A percentile compares a stretch with the other conserved stretches of the same genome.
phyloP scores from a whole-genome alignment of 2,329 filamentous ascomycete genomes.

The Thielaviopsis musarum region DNA sequence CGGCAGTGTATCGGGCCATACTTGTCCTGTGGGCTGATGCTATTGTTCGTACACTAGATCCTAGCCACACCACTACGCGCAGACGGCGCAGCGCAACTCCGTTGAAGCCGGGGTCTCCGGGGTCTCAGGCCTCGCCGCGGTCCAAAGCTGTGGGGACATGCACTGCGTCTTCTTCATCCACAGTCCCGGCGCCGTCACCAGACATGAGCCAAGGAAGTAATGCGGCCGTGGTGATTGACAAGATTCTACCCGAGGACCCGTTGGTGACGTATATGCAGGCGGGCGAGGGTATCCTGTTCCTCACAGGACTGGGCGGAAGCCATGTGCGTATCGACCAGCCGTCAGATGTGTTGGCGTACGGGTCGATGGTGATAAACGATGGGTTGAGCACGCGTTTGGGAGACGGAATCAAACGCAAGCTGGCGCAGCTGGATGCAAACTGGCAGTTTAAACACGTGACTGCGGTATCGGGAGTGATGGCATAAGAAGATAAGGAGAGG shows the following conservation, averaged over 20 bases:
- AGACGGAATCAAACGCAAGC: constrained; percentile 29
- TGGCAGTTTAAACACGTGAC: constrained; percentile 21
- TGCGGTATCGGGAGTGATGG: not conserved
- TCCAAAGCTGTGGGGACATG: not conserved
- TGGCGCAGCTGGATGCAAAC: constrained; percentile 21
- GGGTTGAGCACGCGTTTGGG: constrained; percentile 26
- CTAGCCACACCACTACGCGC: not conserved
- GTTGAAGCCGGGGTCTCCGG: not conserved
- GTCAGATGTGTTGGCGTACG: constrained; percentile 24
- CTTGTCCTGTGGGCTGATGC: constrained; percentile 48
- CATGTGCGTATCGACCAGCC: constrained; percentile 23
- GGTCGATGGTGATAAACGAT: constrained; percentile 23
- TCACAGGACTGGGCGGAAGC: constrained; percentile 20
- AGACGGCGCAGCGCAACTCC: not conserved
- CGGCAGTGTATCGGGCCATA: constrained; percentile 49
- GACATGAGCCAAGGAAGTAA: not conserved
- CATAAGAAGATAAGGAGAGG: not conserved
- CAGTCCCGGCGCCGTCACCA: constrained; percentile 4
- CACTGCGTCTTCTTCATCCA: not conserved
- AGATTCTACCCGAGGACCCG: constrained; percentile 24
- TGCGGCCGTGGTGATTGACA: constrained; percentile 22
- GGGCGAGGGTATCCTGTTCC: constrained; percentile 21
- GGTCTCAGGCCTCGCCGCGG: constrained; percentile 3
- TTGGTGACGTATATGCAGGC: constrained; percentile 23
- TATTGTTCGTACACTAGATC: constrained; percentile 17